These are phyloP conservation scores for Kwoniella sp. DNA, from an alignment of 768 basidiomycete species.

Conservation along the genomic window DNA sequence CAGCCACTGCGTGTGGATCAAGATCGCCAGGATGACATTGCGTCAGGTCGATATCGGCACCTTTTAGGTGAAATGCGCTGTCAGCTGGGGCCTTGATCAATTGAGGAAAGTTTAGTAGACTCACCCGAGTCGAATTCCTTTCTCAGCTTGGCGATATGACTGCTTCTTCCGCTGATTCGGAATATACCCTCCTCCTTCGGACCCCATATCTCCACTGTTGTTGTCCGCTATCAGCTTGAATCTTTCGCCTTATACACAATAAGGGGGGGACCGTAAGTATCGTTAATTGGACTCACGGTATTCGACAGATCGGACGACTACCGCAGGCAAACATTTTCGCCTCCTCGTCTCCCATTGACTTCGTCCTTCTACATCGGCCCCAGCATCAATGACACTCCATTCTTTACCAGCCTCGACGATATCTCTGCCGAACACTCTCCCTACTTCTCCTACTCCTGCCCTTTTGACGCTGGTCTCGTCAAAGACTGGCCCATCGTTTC, in stretches of 20 bases:
- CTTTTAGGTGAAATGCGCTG: constrained; percentile 54
- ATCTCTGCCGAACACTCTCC: constrained; percentile 49
- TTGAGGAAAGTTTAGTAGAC: constrained; percentile 32
- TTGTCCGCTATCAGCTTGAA: too few species aligned
- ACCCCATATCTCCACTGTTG: constrained; percentile 52
- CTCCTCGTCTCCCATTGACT: constrained; percentile 31
- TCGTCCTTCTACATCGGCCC: constrained; percentile 10
- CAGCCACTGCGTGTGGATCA: constrained; percentile 91
- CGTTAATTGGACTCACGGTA: constrained; percentile 55
- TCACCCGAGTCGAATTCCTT: constrained; percentile 78
- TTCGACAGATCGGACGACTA: constrained; percentile 49
- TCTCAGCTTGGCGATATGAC: constrained; percentile 73
- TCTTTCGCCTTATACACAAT: too few species aligned
- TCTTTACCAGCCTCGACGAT: constrained; percentile 36
- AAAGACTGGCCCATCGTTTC: constrained; percentile 42
- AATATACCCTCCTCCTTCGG: constrained; percentile 55
- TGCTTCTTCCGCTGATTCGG: constrained; percentile 79
- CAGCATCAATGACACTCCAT: constrained; percentile 38
- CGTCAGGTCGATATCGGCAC: constrained; percentile 81
- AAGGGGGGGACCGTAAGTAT: too few species aligned
- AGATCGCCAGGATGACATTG: constrained; percentile 79
- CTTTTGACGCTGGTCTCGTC: constrained; percentile 26
- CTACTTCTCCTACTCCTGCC: constrained; percentile 14
- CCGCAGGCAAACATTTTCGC: constrained; percentile 44
- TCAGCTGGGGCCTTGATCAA: not conserved